Evolutionary conservation across 306 rosid species (phyloP), one percentile per base, ranked within the genome.

Genomic region (Mucuna pruriens): DNA sequence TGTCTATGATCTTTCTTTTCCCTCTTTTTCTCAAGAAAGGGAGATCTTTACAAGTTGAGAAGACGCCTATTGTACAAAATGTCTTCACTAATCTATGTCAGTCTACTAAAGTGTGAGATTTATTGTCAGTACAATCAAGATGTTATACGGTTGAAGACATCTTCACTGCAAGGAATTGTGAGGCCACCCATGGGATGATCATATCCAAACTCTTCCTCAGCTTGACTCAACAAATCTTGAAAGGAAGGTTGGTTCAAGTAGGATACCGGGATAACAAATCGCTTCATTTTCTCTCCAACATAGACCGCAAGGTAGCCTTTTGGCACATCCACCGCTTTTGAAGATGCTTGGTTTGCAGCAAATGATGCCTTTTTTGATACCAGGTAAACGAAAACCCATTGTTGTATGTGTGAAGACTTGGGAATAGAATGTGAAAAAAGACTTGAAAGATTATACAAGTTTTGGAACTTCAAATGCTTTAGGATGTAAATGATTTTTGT

Each of bases 171-270:
- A 4, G 81, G 84, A 45, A 82, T 77, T 46, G 75, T 85, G 49
- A 85, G 74, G 2, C 86, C 85, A 9, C 81, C 83, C 11, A 33
- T 73, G 5, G 89, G 84, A 83, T 88, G 82, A 76, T 80, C 58
- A 67, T 71, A 85, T 66, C 89, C 84, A 26, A 76, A 85, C 17
- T 58, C 64, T 58, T 58, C 58, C 23, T 51, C 58, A 51, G 9
- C 23, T 51, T 58, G 17, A 25, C n/a, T 25, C 17, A 58, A 5
- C n/a, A 58, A 25, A 36, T 58, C 36, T 6, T 58, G 64, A 36
- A 58, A 58, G 0, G 38, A 12, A 58, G 38, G 65, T 11, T 25
- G 65, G 19, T 12, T 58, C 65, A 58, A 25, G 81, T 55, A 25
- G 25, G 65, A 26, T 26, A 58, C 6, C 1, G 38, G 38, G 0